Percentiles rank a stretch among this genome's conserved stretches.
These are phyloP conservation scores for Cryptococcus sp. DNA, from an alignment of 1,284 basidiomycete genomes.

Conservation along the genomic window DNA sequence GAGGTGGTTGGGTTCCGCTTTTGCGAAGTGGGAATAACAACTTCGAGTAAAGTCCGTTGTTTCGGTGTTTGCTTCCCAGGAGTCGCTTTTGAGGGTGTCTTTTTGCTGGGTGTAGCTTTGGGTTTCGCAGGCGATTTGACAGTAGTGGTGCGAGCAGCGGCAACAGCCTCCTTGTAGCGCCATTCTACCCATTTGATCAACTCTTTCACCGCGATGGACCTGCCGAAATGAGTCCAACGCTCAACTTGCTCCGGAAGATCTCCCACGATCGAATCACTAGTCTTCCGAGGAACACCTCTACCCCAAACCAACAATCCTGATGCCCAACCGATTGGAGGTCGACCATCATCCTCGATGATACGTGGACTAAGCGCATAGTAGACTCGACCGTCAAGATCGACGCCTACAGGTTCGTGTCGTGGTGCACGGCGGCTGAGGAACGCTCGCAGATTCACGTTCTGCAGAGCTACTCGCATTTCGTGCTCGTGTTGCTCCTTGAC, in stretches of 20 bases:
- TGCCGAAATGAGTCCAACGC: slow-evolving; percentile 44
- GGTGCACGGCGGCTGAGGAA: slow-evolving; percentile 19
- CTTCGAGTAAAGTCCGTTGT: slow-evolving; percentile 17
- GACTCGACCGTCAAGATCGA: slow-evolving; percentile 39
- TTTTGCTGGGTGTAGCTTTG: slow-evolving; percentile 9
- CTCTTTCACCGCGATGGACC: slow-evolving; percentile 18
- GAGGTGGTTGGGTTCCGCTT: background rate
- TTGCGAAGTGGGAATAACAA: slow-evolving; percentile 15
- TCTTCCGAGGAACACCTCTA: slow-evolving; percentile 19
- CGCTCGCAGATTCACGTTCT: slow-evolving; percentile 31
- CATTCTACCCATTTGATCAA: slow-evolving; percentile 34
- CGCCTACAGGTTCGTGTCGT: slow-evolving; percentile 38
- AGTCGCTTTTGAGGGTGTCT: slow-evolving; percentile 10
- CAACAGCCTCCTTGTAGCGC: slow-evolving; percentile 14
- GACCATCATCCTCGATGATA: slow-evolving; percentile 32
- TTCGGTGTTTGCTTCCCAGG: slow-evolving; percentile 7
- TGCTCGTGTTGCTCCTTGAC: slow-evolving; percentile 24
- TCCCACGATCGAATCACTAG: slow-evolving; percentile 10
- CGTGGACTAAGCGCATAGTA: slow-evolving; percentile 39
- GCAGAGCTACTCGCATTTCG: slow-evolving; percentile 14
- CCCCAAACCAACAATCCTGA: slow-evolving; percentile 44
- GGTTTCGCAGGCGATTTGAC: slow-evolving; percentile 7
- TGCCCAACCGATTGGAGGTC: slow-evolving; percentile 42
- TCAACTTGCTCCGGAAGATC: slow-evolving; percentile 26
- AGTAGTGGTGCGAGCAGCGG: slow-evolving; percentile 5